These are phyloP conservation scores for Jatropha multifida DNA, from an alignment of 441 rosid species.

Conservation along the genomic window DNA sequence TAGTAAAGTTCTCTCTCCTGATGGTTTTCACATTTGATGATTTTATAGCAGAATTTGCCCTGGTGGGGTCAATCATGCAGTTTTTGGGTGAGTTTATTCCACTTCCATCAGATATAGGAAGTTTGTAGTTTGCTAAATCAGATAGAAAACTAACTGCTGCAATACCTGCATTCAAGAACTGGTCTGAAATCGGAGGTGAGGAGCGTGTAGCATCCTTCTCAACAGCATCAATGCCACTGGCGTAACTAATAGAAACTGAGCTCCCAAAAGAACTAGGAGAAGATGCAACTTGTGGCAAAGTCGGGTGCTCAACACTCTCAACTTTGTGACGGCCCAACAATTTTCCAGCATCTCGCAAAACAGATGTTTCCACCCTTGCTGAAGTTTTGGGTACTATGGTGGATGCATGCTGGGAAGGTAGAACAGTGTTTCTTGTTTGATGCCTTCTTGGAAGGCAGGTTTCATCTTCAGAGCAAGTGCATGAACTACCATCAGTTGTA, in stretches of 20 bases:
- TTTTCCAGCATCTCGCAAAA: slow-evolving; percentile 42
- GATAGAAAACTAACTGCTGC: slow-evolving; percentile 54
- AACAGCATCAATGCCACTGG: slow-evolving; percentile 34
- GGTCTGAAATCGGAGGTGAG: slow-evolving; percentile 58
- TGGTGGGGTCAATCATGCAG: slow-evolving; percentile 60
- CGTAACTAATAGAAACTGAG: slow-evolving; percentile 52
- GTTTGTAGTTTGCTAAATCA: slow-evolving; percentile 52
- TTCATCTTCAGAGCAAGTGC: slow-evolving; percentile 77
- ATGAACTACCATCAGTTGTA: slow-evolving; percentile 64
- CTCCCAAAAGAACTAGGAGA: slow-evolving; percentile 38
- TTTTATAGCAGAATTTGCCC: slow-evolving; percentile 45
- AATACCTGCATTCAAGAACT: slow-evolving; percentile 58
- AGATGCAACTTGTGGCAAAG: slow-evolving; percentile 42
- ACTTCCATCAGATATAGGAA: slow-evolving; percentile 47
- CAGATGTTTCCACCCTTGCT: slow-evolving; percentile 37
- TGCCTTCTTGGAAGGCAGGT: slow-evolving; percentile 57
- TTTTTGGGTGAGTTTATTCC: slow-evolving; percentile 38
- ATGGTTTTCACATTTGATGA: slow-evolving; percentile 51
- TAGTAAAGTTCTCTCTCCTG: slow-evolving; percentile 49
- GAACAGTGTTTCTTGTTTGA: slow-evolving; percentile 38
- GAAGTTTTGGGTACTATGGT: slow-evolving; percentile 33
- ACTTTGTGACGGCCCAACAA: slow-evolving; percentile 43
- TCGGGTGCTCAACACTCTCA: slow-evolving; percentile 32
- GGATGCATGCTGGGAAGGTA: slow-evolving; percentile 39
- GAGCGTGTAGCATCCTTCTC: slow-evolving; percentile 38